These are phyloP conservation scores for Aspergillus steynii DNA, from an alignment of 495 filamentous ascomycete genomes.

Conservation along the genomic window DNA sequence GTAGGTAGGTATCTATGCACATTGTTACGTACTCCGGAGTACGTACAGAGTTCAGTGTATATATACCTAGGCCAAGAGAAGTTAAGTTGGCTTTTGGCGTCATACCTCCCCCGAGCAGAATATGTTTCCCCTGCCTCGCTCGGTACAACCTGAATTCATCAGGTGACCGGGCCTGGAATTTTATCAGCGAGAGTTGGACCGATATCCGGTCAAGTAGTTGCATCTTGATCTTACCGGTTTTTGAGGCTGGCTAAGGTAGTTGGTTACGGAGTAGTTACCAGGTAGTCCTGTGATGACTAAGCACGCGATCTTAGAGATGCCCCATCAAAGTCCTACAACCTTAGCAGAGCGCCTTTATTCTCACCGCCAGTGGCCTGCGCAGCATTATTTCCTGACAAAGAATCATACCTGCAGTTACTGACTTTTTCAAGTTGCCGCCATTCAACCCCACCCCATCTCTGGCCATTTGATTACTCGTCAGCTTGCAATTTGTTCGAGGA, in stretches of 20 bases:
- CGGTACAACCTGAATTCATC: no score
- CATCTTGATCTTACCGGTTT: no score
- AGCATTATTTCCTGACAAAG: conserved; percentile 4
- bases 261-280: neutral
- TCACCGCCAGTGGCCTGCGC: conserved; percentile 33
- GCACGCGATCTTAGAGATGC: conserved; percentile 2
- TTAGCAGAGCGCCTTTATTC: conserved; percentile 21
- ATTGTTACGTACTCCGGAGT: neutral
- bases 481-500: conserved; percentile 13
- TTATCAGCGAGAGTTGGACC: no score
- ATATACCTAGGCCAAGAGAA: no score
- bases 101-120: no score
- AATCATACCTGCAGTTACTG: conserved; percentile 1
- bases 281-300: neutral
- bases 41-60: neutral
- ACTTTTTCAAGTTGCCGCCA: neutral
- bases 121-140: no score
- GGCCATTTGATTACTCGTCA: conserved; percentile 13
- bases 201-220: no score
- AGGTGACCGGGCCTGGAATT: no score
- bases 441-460: conserved; percentile 14
- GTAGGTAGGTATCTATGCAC: no score
- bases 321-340: conserved; percentile 19
- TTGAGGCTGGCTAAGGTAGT: neutral
- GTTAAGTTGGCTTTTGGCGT: no score